Conservation (phyloP, 768 basidiomycete genomes). For the Rhizopogon vinicolor region DNA sequence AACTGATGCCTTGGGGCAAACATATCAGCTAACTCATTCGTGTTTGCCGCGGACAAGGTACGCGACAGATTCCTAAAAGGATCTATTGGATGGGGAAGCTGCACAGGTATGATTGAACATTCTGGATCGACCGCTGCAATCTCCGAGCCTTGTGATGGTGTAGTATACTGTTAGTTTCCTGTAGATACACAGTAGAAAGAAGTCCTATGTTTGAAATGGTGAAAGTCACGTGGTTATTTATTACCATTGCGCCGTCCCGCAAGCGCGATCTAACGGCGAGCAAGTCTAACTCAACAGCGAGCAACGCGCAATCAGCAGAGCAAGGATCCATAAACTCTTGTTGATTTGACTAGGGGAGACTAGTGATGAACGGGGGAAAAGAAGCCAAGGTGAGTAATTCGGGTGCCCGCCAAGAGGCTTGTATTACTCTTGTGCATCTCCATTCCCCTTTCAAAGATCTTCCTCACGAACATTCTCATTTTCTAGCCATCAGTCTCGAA, state of each 20-base stretch:
- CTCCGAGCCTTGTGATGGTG: too few species aligned
- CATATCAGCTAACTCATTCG: too few species aligned
- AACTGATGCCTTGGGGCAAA: too few species aligned
- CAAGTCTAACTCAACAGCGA: not conserved
- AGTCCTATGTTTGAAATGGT: too few species aligned
- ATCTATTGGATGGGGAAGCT: too few species aligned
- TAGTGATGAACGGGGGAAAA: slow-evolving; percentile 20
- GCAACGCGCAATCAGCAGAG: not conserved
- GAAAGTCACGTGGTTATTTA: too few species aligned
- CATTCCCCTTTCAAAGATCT: slow-evolving; percentile 3
- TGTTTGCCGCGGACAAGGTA: too few species aligned
- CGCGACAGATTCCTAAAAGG: too few species aligned
- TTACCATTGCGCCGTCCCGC: not conserved
- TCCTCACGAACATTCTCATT: slow-evolving; percentile 13
- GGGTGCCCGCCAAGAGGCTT: slow-evolving; percentile 18
- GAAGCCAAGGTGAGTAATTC: slow-evolving; percentile 24
- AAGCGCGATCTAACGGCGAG: not conserved
- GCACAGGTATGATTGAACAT: too few species aligned
- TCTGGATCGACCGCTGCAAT: too few species aligned
- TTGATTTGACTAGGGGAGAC: not conserved
- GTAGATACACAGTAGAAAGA: too few species aligned
- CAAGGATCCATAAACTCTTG: not conserved
- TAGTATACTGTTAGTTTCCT: too few species aligned
- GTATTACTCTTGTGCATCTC: not conserved
- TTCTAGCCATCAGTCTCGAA: slow-evolving; percentile 21